These are phyloP conservation scores for Globisporangium spiculum DNA, from an alignment of 352 stramenopile species.

Conservation along the genomic window DNA sequence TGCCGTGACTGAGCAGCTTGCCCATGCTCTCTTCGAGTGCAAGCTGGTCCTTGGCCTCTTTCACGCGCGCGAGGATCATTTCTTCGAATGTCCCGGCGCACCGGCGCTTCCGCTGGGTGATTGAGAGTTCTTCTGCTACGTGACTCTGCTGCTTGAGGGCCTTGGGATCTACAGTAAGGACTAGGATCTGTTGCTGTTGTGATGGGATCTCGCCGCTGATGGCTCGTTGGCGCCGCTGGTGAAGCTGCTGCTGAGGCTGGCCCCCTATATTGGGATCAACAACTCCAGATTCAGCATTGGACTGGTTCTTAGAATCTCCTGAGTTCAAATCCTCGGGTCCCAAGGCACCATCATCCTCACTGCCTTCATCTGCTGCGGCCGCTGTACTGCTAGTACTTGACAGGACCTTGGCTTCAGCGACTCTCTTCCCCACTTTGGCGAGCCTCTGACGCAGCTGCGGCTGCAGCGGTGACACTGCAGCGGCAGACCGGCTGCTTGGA, in stretches of 20 bases:
- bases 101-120: conserved; percentile 53
- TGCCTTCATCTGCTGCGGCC: not conserved
- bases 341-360: too few species aligned
- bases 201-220: not conserved
- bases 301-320: not conserved
- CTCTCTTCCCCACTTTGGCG: conserved; percentile 13
- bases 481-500: not conserved
- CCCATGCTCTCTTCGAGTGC: conserved; percentile 22
- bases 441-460: conserved; percentile 10
- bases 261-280: not conserved
- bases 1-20: conserved; percentile 56
- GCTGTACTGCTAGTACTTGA: not conserved
- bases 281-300: not conserved
- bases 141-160: conserved; percentile 2
- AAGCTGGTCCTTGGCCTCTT: conserved; percentile 8
- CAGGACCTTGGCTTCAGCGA: not conserved
- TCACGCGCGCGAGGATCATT: conserved; percentile 57
- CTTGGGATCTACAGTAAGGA: not conserved
- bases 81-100: conserved; percentile 78
- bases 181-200: not conserved
- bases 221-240: not conserved
- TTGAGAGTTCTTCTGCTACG: conserved; percentile 24
- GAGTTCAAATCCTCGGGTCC: not conserved
- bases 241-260: not conserved
- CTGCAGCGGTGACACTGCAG: conserved; percentile 16